Percentiles rank a stretch among this genome's conserved stretches.
Conservation (phyloP, 2,329 filamentous ascomycete genomes). For the Fusarium papillatum region DNA sequence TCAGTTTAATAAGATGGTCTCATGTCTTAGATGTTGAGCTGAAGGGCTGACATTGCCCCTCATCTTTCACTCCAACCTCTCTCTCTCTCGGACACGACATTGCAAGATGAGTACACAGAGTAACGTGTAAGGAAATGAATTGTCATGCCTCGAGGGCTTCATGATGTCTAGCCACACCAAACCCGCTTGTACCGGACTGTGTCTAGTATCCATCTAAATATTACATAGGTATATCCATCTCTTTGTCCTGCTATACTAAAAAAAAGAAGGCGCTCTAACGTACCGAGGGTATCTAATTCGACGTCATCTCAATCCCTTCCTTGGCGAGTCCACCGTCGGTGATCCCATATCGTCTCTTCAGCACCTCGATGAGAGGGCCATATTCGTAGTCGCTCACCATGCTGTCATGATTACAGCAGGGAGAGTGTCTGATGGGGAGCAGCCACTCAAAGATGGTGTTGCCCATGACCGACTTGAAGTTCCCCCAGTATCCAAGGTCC, state of each 20-base stretch:
- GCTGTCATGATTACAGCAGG: conserved; percentile 78
- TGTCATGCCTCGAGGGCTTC: not conserved
- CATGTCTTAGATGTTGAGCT: not conserved
- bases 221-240: conserved; percentile 21
- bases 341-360: conserved; percentile 60
- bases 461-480: conserved; percentile 88
- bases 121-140: not conserved
- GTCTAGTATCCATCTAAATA: conserved; percentile 16
- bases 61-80: not conserved
- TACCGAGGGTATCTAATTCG: conserved; percentile 35
- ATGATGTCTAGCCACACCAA: not conserved
- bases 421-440: conserved; percentile 80
- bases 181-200: not conserved
- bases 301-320: conserved; percentile 34
- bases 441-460: conserved; percentile 81
- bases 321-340: conserved; percentile 20
- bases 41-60: not conserved
- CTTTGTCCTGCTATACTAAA: not conserved
- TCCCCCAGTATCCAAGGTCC: conserved; percentile 78
- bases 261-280: conserved; percentile 1
- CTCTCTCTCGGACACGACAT: too few relatives aligned
- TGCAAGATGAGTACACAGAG: not conserved
- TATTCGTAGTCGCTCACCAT: conserved; percentile 77
- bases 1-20: too few relatives aligned
- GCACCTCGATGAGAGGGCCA: conserved; percentile 70